phyloP scores from a whole-genome alignment of 805 yeast species.

The Nakazawaea sp. region DNA sequence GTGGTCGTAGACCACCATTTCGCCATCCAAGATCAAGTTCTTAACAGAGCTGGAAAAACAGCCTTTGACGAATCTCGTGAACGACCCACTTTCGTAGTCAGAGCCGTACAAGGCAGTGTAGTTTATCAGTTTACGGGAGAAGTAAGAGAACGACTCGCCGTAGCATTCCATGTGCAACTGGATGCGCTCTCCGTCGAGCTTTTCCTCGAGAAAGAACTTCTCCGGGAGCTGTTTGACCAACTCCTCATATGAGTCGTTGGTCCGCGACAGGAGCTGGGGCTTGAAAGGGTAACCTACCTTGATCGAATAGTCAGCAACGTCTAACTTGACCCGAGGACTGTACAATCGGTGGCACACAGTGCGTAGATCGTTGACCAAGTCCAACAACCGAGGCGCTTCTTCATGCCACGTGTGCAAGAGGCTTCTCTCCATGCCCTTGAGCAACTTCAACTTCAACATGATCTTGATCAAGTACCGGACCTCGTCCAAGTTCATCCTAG shows the following conservation, averaged over 20 bases:
- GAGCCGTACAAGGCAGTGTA: conserved; percentile 66
- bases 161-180: conserved; percentile 57
- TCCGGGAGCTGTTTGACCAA: background rate
- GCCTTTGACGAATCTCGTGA: conserved; percentile 22
- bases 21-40: conserved; percentile 70
- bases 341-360: conserved; percentile 51
- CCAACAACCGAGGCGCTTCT: conserved; percentile 59
- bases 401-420: conserved; percentile 69
- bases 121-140: conserved; percentile 66
- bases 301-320: conserved; percentile 31
- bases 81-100: conserved; percentile 33
- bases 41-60: conserved; percentile 21
- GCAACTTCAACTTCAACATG: conserved; percentile 49
- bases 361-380: conserved; percentile 59
- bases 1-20: conserved; percentile 85
- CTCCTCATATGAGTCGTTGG: conserved; percentile 37
- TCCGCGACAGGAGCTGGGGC: conserved; percentile 69
- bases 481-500: conserved; percentile 52
- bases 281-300: conserved; percentile 51
- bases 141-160: conserved; percentile 37
- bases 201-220: conserved; percentile 75
- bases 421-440: conserved; percentile 54
- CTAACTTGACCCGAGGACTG: conserved; percentile 40
- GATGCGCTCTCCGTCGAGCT: conserved; percentile 89
- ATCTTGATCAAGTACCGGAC: conserved; percentile 64